Evolutionary conservation across 768 basidiomycete genomes (phyloP), one percentile per base, ranked within the genome.

Genomic region (Serendipita vermifera): DNA sequence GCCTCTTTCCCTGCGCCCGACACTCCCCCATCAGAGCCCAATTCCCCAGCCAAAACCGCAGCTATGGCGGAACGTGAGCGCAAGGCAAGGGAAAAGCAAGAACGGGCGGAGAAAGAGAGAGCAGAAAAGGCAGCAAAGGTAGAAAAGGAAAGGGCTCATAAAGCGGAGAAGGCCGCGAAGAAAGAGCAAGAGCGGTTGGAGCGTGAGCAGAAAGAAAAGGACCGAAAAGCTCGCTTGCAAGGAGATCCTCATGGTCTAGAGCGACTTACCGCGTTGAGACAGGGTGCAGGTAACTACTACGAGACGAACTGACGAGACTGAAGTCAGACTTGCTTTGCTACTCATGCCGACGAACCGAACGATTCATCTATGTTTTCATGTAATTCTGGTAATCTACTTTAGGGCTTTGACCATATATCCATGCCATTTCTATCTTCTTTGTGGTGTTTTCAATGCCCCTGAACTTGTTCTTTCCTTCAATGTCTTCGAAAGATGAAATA

Each of bases 111-210:
- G 17, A 22, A 31, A 22, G 17, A 24, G 11, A 15, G 27, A 7
- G 7, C 5, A 29, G 46, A 51, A 29, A 51, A 31, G 24, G 22
- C 7, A 29, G 46, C 17, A 2, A 51, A 51, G 46, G 29, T 31
- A 15, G 46, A 22, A 7, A 20, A 20, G 0, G 27, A 24, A 15
- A 31, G 32, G 27, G 46, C 22, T 4, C n/a, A 7, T 7, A 51
- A 51, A 51, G 46, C 46, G 5, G 46, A 51, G 32, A 51, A 51
- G 24, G 24, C 46, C 26, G 46, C 46, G 24, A 51, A 51, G 46
- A 20, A 31, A 31, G 46, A 51, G 24, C n/a, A 22, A 31, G 46
- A 51, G 17, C 20, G 46, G 3, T n/a, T 51, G 22, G 46, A 51
- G 32, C 46, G 46, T 7, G 46, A 51, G 32, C 22, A 31, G 7